A percentile compares a stretch with the other conserved stretches of the same genome.
Conservation (phyloP, 352 stramenopile species). For the Phytophthora macrochlamydospora region DNA sequence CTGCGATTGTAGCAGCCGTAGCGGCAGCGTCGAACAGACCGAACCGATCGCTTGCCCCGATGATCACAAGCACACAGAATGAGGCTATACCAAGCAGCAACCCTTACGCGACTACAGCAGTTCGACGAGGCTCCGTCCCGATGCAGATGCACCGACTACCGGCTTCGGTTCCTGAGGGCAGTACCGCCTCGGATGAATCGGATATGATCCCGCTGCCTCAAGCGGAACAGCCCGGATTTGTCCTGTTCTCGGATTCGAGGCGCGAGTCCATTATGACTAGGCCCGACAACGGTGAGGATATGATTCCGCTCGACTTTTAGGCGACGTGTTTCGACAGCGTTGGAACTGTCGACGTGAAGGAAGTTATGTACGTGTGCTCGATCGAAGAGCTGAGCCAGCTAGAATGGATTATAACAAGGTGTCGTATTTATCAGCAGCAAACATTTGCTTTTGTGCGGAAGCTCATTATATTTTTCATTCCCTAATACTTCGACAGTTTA, state of each 20-base stretch:
- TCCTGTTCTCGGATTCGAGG: constrained; percentile 42
- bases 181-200: constrained; percentile 16
- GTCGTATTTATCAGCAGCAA: constrained; percentile 2
- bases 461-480: background rate
- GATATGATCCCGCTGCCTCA: constrained; percentile 39
- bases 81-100: constrained; percentile 20
- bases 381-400: constrained; percentile 1
- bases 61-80: background rate
- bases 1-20: constrained; percentile 35
- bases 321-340: background rate
- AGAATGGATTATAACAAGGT: constrained; percentile 1
- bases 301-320: constrained; percentile 48
- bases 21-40: constrained; percentile 8
- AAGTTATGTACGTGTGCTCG: background rate
- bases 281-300: constrained; percentile 39
- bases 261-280: constrained; percentile 44
- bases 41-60: constrained; percentile 4
- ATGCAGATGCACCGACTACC: constrained; percentile 28
- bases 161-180: constrained; percentile 24
- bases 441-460: no score
- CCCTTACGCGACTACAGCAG: constrained; percentile 13
- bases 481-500: background rate
- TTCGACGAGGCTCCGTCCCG: constrained; percentile 23
- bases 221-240: constrained; percentile 22
- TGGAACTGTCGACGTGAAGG: background rate